phyloP scores from a whole-genome alignment of 2,329 filamentous ascomycete genomes.

The Monosporascus sp. region DNA sequence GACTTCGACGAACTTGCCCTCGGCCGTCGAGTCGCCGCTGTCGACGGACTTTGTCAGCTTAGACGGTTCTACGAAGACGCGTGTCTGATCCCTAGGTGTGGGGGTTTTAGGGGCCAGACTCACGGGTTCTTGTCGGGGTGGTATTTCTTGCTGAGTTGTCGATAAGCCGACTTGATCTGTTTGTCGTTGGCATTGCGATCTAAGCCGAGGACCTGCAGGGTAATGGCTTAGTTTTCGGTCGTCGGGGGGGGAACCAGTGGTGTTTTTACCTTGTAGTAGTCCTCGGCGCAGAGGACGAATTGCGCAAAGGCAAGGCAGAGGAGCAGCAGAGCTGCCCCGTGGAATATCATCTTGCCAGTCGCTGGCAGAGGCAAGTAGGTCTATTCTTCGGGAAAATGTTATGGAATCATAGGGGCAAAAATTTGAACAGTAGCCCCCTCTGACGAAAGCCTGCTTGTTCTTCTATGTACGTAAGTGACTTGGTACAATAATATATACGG shows the following conservation, averaged over 20 bases:
- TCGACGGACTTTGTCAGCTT: background rate
- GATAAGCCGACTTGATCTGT: conserved; percentile 91
- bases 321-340: conserved; percentile 43
- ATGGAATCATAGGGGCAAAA: background rate
- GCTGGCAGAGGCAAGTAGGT: too few species aligned
- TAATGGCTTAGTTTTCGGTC: conserved; percentile 4
- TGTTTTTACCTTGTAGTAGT: conserved; percentile 69
- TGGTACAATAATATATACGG: background rate
- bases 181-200: conserved; percentile 74
- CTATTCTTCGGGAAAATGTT: too few species aligned
- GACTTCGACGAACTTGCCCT: conserved; percentile 89
- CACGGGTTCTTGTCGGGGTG: conserved; percentile 98
- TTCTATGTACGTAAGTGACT: background rate
- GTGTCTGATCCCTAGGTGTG: too few species aligned
- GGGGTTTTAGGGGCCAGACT: conserved; percentile 27
- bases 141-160: conserved; percentile 87
- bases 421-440: background rate
- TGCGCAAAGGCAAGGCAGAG: conserved; percentile 48
- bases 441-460: background rate
- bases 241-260: background rate
- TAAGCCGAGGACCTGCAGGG: conserved; percentile 67
- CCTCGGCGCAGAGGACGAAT: conserved; percentile 56
- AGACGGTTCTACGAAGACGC: too few species aligned
- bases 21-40: conserved; percentile 72
- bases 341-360: conserved; percentile 45